Evolutionary conservation across 306 rosid genomes (phyloP), one percentile per base, ranked within the genome.

Genomic region (Castanea crenata): DNA sequence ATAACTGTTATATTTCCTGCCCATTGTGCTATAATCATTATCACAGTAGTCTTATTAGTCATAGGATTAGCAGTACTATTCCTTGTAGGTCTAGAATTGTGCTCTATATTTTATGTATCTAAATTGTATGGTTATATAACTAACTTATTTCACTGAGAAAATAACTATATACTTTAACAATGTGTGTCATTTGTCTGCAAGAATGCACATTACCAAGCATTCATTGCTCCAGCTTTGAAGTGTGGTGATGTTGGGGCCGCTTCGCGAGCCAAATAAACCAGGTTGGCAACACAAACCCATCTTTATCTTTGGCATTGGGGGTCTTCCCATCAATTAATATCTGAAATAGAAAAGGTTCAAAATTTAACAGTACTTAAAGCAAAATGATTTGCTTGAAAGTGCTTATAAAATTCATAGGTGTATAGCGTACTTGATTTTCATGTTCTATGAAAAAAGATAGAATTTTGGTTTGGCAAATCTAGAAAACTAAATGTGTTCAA

Each of bases 211-310:
- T 81, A 92, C 98, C 97, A 94, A 27, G 98, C 89, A 85, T 94
- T 94, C 94, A 91, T 89, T 19, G 98, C 94, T 78, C 97, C 98
- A 5, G 97, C 97, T 85, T 94, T 92, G 86, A 87, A 94, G 86
- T 87, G 62, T 94, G 98, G 51, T 49, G 86, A 79, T 77, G 55
- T 3, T 87, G 92, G 12, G 94, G 96, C 19, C 98, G 87, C 83
- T 94, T 94, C 97, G 1, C 98, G 87, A 31, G 98, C 97, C 81
- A 94, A 79, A 84, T 94, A 94, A 57, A 89, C 94, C 4, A 94
- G 75, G 90, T 76, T 74, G 98, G 97, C 81, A 94, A 59, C 31
- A 16, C 44, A 41, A 67, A 76, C 12, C 93, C 97, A 63, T 87
- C 87, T 52, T 49, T 81, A 63, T 92, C 97, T 70, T 35, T 85